phyloP scores from a whole-genome alignment of 2,329 filamentous ascomycete genomes.

The Clarireedia homoeocarpa region DNA sequence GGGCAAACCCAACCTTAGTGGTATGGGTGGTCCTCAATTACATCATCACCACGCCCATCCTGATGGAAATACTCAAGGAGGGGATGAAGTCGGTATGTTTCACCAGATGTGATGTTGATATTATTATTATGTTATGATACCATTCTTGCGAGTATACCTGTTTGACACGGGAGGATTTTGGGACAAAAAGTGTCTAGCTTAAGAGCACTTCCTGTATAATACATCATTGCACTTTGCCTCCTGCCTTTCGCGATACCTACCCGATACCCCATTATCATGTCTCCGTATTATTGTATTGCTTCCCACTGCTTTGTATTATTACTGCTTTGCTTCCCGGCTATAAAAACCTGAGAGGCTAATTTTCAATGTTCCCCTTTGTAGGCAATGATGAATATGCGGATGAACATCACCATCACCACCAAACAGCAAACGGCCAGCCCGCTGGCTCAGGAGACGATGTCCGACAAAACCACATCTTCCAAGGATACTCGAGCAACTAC shows the following conservation, averaged over 20 bases:
- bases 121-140: slow-evolving; percentile 29
- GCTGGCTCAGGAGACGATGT: slow-evolving; percentile 53
- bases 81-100: slow-evolving; percentile 94
- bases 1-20: slow-evolving; percentile 58
- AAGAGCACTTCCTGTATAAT: slow-evolving; percentile 30
- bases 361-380: slow-evolving; percentile 29
- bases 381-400: slow-evolving; percentile 57
- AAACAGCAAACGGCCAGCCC: slow-evolving; percentile 47
- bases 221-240: slow-evolving; percentile 29
- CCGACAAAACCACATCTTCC: slow-evolving; percentile 68
- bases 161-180: slow-evolving; percentile 15
- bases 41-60: slow-evolving; percentile 68
- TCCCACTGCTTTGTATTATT: slow-evolving; percentile 11
- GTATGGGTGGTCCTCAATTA: slow-evolving; percentile 54
- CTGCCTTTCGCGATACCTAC: slow-evolving; percentile 23
- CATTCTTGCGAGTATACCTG: slow-evolving; percentile 25
- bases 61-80: slow-evolving; percentile 58
- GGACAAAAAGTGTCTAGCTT: slow-evolving; percentile 14
- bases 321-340: slow-evolving; percentile 20
- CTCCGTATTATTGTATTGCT: slow-evolving; percentile 22
- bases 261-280: slow-evolving; percentile 23
- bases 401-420: slow-evolving; percentile 60
- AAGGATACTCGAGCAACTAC: slow-evolving; percentile 57
- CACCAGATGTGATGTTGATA: slow-evolving; percentile 58
- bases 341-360: slow-evolving; percentile 28